These are phyloP conservation scores for Alternaria ethzedia DNA, from an alignment of 2,329 filamentous ascomycete species.

Conservation along the genomic window DNA sequence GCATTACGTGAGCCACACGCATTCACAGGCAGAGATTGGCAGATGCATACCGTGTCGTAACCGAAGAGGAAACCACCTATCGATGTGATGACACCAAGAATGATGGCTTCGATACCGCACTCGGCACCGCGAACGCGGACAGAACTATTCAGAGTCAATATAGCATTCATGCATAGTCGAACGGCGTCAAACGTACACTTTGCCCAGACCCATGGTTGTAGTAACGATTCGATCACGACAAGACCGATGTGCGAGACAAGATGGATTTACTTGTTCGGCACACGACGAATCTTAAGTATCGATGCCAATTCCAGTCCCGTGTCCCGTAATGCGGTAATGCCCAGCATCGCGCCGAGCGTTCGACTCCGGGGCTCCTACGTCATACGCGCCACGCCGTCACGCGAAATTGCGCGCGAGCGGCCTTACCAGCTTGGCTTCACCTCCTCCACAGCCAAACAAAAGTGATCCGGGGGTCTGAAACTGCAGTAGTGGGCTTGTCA, in stretches of 20 bases:
- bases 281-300: slow-evolving; percentile 23
- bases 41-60: slow-evolving; percentile 61
- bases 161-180: not conserved
- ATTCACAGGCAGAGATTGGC: not conserved
- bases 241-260: slow-evolving; percentile 1
- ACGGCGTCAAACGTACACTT: slow-evolving; percentile 15
- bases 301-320: slow-evolving; percentile 12
- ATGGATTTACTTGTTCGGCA: slow-evolving; percentile 5
- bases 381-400: slow-evolving; percentile 31
- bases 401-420: slow-evolving; percentile 7
- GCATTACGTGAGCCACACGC: not conserved
- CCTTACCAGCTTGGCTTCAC: slow-evolving; percentile 21
- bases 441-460: slow-evolving; percentile 21
- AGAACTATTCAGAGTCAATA: slow-evolving; percentile 25
- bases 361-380: slow-evolving; percentile 22
- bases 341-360: slow-evolving; percentile 31
- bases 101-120: slow-evolving; percentile 47
- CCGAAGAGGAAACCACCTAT: slow-evolving; percentile 69
- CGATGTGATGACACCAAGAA: slow-evolving; percentile 64
- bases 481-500: slow-evolving; percentile 25
- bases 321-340: slow-evolving; percentile 29
- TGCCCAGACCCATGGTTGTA: slow-evolving; percentile 35
- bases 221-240: not conserved
- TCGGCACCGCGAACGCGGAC: slow-evolving; percentile 40
- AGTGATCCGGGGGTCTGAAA: slow-evolving; percentile 15